Percentiles rank a stretch among this genome's conserved stretches.
These are phyloP conservation scores for Neonectria neomacrospora DNA, from an alignment of 2,329 filamentous ascomycete genomes.

Conservation along the genomic window DNA sequence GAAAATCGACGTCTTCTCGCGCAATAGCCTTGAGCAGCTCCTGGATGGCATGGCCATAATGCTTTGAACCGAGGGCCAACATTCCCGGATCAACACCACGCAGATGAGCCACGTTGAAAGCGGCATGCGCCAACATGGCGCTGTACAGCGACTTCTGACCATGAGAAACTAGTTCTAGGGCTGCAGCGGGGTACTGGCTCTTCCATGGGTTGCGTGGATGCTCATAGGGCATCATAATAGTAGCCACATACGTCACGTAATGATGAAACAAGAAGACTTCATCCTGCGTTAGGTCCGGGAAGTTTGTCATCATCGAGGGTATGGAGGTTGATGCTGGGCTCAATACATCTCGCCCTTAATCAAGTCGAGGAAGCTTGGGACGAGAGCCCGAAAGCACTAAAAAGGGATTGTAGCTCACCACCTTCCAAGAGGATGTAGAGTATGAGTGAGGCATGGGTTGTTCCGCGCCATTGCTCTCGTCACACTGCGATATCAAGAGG, in stretches of 20 bases:
- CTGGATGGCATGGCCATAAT: slow-evolving; percentile 12
- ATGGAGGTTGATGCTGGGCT: background rate
- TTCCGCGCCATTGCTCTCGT: background rate
- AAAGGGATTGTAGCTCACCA: background rate
- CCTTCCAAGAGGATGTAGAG: background rate
- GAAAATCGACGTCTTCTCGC: background rate
- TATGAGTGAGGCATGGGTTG: background rate
- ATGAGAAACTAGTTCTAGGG: background rate
- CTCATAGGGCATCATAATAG: slow-evolving; percentile 17
- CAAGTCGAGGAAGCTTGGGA: background rate
- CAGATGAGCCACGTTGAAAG: slow-evolving; percentile 14
- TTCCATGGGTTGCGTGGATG: slow-evolving; percentile 16
- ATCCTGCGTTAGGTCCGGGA: background rate
- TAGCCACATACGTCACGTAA: slow-evolving; percentile 11
- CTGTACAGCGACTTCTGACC: slow-evolving; percentile 6
- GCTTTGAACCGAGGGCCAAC: background rate
- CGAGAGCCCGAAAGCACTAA: background rate
- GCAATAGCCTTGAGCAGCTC: background rate
- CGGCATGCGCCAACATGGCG: slow-evolving; percentile 7
- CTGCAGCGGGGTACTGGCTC: slow-evolving; percentile 7
- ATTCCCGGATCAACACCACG: slow-evolving; percentile 5
- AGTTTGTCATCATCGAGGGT: background rate
- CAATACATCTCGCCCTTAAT: background rate
- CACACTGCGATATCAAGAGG: slow-evolving; percentile 10
- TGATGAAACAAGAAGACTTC: slow-evolving; percentile 12